A percentile compares a stretch with the other conserved stretches of the same genome.
These are phyloP conservation scores for Rhizophora mangle DNA, from an alignment of 345 rosid genomes.

Conservation along the genomic window DNA sequence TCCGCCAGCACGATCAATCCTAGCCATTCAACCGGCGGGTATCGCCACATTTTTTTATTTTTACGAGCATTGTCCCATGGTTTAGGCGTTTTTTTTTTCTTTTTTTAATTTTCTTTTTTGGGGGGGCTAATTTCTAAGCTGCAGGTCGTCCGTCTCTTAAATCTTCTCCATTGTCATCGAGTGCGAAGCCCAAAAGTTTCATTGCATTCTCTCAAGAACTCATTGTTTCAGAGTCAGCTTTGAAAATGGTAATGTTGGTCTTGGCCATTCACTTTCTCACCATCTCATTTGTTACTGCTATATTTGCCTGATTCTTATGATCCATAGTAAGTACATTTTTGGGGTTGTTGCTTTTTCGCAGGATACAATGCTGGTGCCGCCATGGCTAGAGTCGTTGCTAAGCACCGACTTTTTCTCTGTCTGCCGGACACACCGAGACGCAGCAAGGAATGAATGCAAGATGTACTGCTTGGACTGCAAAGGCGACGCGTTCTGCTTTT, in stretches of 20 bases:
- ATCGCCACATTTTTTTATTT: slow-evolving; percentile 16
- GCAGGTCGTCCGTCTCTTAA: not conserved
- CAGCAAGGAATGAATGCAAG: slow-evolving; percentile 75
- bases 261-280: not conserved
- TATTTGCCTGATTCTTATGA: not conserved
- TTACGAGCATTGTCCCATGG: slow-evolving; percentile 25
- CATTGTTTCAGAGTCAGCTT: slow-evolving; percentile 13
- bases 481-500: slow-evolving; percentile 64
- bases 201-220: not conserved
- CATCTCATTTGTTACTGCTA: too few species aligned
- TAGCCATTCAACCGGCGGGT: slow-evolving; percentile 13
- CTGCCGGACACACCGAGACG: slow-evolving; percentile 56
- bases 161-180: slow-evolving; percentile 6
- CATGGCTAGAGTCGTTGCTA: slow-evolving; percentile 76
- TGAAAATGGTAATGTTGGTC: slow-evolving; percentile 14
- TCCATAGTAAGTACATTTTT: not conserved
- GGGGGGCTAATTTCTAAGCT: slow-evolving; percentile 1
- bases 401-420: slow-evolving; percentile 55
- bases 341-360: slow-evolving; percentile 4
- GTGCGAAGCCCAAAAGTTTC: not conserved
- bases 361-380: slow-evolving; percentile 60
- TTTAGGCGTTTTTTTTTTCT: slow-evolving; percentile 27
- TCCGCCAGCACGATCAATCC: slow-evolving; percentile 39
- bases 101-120: slow-evolving; percentile 24
- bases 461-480: slow-evolving; percentile 82